Percentiles rank a stretch among this genome's conserved stretches.
Conservation (phyloP, 2,329 filamentous ascomycete genomes). For the Fusarium humuli region DNA sequence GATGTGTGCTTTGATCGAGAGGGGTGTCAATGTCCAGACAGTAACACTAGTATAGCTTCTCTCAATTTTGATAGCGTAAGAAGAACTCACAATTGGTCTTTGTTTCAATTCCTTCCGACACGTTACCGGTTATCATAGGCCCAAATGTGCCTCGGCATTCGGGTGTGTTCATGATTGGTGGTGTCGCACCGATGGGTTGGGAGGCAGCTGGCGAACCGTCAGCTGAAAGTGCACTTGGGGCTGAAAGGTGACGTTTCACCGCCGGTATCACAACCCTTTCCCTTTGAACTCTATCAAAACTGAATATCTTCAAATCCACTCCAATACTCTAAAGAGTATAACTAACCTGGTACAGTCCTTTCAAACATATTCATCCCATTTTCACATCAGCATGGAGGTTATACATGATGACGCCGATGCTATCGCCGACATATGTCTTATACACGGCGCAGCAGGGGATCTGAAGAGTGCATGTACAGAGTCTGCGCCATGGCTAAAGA, state of each 20-base stretch:
- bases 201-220: background rate
- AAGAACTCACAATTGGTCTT: background rate
- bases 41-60: background rate
- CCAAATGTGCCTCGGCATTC: background rate
- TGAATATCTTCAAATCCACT: accelerated
- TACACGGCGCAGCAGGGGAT: background rate
- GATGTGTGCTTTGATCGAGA: background rate
- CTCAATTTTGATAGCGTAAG: background rate
- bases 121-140: background rate
- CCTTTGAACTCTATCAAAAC: background rate
- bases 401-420: background rate
- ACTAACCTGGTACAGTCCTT: too few species aligned
- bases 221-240: background rate
- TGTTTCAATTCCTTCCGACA: background rate
- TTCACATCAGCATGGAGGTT: background rate
- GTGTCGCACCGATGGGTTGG: background rate
- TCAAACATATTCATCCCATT: background rate
- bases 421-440: background rate
- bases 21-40: background rate
- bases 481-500: background rate
- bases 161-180: background rate
- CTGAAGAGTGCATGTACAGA: background rate
- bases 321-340: accelerated
- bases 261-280: background rate
- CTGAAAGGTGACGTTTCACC: background rate